Evolutionary conservation across 176 grass and related monocot genomes (phyloP), one percentile per base, ranked within the genome.

Genomic region (Oryza coarctata): DNA sequence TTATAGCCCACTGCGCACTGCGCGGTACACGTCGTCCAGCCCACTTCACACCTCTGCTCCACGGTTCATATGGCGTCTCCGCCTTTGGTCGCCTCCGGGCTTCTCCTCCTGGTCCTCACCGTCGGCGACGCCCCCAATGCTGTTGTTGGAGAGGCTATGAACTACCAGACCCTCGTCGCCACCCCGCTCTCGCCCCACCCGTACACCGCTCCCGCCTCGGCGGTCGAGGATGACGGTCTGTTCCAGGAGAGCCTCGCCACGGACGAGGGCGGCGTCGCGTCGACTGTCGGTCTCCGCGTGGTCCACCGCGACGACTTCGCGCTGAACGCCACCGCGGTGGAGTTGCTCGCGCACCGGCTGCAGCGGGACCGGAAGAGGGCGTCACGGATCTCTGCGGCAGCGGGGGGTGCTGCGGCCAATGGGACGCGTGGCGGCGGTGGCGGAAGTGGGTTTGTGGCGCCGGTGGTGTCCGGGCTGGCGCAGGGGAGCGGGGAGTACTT

Each of bases 401-500:
- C 63, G 9, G 81, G 73, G 4, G 72, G 63, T 3, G 18, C 38
- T 7, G 68, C 62, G 18, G 47, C 35, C 15, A 90, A 93, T 63
- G 62, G 20, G 1, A 87, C 91, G 0, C 44, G 68, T 0, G 20
- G 44, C 7, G 4, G 62, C 27, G 49, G 78, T 3, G 39, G 49
- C 10, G 27, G 85, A 2, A 32, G 40, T 0, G 83, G 73, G 0
- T 91, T 97, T 20, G 82, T 77, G 1, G 89, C 87, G 11, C 89
- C 87, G 7, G 88, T 97, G 25, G 84, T 94, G 28, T 97, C 94
- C 23, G 94, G 94, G 0, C 86, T 97, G 1, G 88, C 94, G 9
- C 94, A 90, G 81, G 94, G 94, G 44, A 97, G 94, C 76, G 94
- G 94, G 4, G 94, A 97, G 80, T 97, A 97, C 88, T 97, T 97